Evolutionary conservation across 1,139 yeast species (phyloP), one percentile per base, ranked within the genome.

Genomic region (Yamadazyma friedrichii): DNA sequence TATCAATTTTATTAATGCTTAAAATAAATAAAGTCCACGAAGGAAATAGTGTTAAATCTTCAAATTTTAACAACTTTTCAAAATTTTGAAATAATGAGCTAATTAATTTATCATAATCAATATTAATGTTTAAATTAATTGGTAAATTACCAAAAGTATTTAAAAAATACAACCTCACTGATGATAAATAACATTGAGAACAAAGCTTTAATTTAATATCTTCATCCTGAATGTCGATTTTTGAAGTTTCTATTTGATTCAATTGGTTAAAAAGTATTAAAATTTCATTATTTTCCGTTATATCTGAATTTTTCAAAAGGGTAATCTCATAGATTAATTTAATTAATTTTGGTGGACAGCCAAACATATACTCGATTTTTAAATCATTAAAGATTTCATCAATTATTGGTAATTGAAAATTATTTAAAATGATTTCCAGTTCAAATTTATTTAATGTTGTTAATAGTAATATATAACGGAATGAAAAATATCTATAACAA

Each of bases 301-400:
- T n/a, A n/a, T 32, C 15, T n/a, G 15, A 12, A 22, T n/a, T 13
- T 22, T 13, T 27, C 15, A 26, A 11, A 9, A 17, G 10, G 8
- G 28, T 33, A 5, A 56, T 46, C 15, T 53, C 42, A 37, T 58
- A 49, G 15, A 60, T 54, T 8, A 49, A 41, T 37, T 47, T 41
- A 2, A 60, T 38, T 8, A 61, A 42, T 35, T 50, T 45, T 2
- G 65, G 64, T 1, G 65, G 58, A 42, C 65, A 61, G 8, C 66
- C 65, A 39, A 56, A 53, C 56, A 59, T 52, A 28, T 55, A 57
- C 41, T 61, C 66, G 11, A 61, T 51, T 1, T 25, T 11, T 11
- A 16, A 24, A n/a, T 20, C 28, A n/a, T 51, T 43, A 38, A 58
- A 61, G 32, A 56, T 45, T 1, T 38, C 31, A 10, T 47, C 52